A percentile compares a stretch with the other conserved stretches of the same genome.
phyloP scores from a whole-genome alignment of 768 basidiomycete species.

The Fomitopsis serialis region DNA sequence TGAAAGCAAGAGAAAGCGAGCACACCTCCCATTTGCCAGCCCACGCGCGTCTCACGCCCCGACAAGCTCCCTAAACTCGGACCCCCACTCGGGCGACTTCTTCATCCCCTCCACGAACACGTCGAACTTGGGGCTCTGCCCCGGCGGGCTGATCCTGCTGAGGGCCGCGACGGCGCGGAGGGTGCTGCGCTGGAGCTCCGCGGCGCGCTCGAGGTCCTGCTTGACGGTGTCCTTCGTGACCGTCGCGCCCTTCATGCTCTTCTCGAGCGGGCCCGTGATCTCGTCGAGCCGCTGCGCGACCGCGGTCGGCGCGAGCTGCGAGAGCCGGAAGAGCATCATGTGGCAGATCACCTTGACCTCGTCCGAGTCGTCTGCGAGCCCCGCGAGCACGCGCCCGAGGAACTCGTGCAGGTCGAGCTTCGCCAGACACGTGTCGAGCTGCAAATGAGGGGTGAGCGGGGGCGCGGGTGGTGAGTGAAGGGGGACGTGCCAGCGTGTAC shows the following conservation, averaged over 20 bases:
- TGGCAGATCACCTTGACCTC: constrained; percentile 97
- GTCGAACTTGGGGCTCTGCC: constrained; percentile 71
- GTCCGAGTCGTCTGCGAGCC: constrained; percentile 84
- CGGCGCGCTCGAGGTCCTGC: constrained; percentile 81
- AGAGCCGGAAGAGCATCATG: constrained; percentile 90
- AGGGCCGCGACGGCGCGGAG: constrained; percentile 84
- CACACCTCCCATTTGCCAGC: not conserved
- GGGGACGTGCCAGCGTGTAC: constrained; percentile 77
- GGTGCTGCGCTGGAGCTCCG: constrained; percentile 88
- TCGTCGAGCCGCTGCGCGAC: constrained; percentile 82
- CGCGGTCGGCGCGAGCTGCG: constrained; percentile 79
- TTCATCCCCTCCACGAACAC: constrained; percentile 69
- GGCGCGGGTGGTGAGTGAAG: not conserved
- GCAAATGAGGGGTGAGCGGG: not conserved
- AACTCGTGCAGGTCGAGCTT: constrained; percentile 87
- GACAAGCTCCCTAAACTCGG: constrained; percentile 60
- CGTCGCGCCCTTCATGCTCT: constrained; percentile 84
- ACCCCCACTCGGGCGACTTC: constrained; percentile 60
- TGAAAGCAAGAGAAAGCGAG: not conserved
- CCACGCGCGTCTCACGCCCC: constrained; percentile 17
- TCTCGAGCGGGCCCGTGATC: constrained; percentile 76
- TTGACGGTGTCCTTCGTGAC: constrained; percentile 96
- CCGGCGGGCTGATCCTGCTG: constrained; percentile 64
- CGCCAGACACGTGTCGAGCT: constrained; percentile 89
- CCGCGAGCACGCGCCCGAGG: constrained; percentile 73